Base-by-base conservation (phyloP, 108 stramenopile species). In the Hondaea fermentalgiana region DNA sequence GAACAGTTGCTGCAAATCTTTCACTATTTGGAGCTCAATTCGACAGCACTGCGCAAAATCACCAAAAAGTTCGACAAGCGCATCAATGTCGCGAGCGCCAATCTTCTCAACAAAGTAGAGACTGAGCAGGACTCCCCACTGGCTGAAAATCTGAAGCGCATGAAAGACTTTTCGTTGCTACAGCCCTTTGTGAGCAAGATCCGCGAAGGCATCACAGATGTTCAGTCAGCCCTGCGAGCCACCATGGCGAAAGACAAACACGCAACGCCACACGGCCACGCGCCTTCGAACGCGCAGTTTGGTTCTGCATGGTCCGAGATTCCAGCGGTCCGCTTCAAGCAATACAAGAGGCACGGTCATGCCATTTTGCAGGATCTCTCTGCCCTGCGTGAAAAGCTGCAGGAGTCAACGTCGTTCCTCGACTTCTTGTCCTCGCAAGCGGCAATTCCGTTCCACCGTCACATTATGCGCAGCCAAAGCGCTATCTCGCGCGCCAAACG, bases 1-100 rank as follows among this genome's bases (percentile, higher is more conserved):
- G 76, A 83, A 23, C 45, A 53, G 49, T 16, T 83, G 6, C 19
- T 53, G 49, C 49, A 83, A 23, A 47, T 83, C 45, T 83, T 83
- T 4, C 76, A 53, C 49, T 83, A 53, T 23, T 45, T 83, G 43
- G 51, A 83, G 5, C 76, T 83, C 45, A 72, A 88, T 10, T 45
- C 35, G 21, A 87, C 88, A 16, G 88, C 90, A 28, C 87, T 91
- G 59, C 89, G 91, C 60, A 91, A 91, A 89, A 91, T 91, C 21
- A 57, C 87, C 17, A 91, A 91, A 71, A 91, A 91, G 90, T 90
- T 88, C 88, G 71, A 88, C 59, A 90, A 90, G 72, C 71, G 88
- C 57, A 44, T 91, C 43, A 53, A 88, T 55, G 87, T 64, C 42
- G 10, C 55, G 12, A 19, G 19, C 19, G 21, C 23, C 6, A 57